Evolutionary conservation across 108 stramenopile genomes (phyloP).

Genomic region (Cyclotella distinguenda): DNA sequence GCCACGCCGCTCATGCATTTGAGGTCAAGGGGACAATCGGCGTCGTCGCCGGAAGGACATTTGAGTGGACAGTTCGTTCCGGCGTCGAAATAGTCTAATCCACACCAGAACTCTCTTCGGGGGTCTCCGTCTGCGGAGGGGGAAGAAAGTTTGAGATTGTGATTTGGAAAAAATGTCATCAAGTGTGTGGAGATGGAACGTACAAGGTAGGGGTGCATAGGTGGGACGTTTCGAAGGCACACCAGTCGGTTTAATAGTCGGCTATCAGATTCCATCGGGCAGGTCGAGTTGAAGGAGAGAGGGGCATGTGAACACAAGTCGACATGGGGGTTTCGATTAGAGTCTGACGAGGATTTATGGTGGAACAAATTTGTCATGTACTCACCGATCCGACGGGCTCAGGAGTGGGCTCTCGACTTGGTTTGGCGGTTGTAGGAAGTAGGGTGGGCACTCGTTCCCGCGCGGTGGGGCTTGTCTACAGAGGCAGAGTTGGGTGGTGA

Average conservation of each 20-base stretch:
- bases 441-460: slow-evolving; percentile 20
- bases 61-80: slow-evolving; percentile 23
- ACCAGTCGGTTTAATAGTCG: slow-evolving; percentile 17
- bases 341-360: no score
- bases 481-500: neutral
- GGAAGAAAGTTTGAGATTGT: no score
- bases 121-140: slow-evolving; percentile 27
- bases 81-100: slow-evolving; percentile 37
- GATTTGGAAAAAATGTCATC: no score
- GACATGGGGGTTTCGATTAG: no score
- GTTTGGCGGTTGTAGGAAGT: slow-evolving; percentile 36
- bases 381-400: slow-evolving; percentile 3
- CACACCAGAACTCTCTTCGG: slow-evolving; percentile 40
- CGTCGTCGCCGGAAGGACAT: slow-evolving; percentile 36
- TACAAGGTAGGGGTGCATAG: slow-evolving; percentile 33
- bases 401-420: slow-evolving; percentile 32
- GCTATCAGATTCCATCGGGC: neutral
- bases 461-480: neutral
- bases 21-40: slow-evolving; percentile 31
- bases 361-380: neutral
- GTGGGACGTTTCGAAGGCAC: slow-evolving; percentile 36
- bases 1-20: slow-evolving; percentile 41
- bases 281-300: neutral
- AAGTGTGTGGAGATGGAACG: no score
- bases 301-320: no score